These are phyloP conservation scores for Lentinula boryana DNA, from an alignment of 768 basidiomycete genomes.

Conservation along the genomic window DNA sequence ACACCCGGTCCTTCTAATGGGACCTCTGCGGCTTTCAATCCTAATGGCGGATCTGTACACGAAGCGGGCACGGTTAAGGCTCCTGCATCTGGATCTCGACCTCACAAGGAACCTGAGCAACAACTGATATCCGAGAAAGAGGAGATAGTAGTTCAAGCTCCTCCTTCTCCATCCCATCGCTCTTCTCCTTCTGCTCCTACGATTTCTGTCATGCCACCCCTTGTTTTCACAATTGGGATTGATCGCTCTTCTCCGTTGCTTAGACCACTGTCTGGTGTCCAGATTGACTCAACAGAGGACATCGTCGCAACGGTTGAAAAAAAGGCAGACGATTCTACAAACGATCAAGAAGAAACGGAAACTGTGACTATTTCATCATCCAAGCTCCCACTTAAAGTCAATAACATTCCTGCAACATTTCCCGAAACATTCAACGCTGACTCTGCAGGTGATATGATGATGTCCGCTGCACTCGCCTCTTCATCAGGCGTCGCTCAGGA, in stretches of 20 bases:
- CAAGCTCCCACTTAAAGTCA: not conserved
- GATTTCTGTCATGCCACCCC: not conserved
- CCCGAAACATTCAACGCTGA: not conserved
- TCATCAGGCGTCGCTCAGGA: too few relatives aligned
- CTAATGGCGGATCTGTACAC: not conserved
- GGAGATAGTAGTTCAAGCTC: too few relatives aligned
- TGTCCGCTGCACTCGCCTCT: too few relatives aligned
- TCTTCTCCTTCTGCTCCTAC: not conserved
- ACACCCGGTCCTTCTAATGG: not conserved
- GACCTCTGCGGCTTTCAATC: not conserved
- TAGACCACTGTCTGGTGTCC: not conserved
- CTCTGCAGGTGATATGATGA: not conserved
- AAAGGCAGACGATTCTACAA: not conserved
- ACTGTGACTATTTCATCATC: not conserved
- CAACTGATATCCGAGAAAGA: not conserved
- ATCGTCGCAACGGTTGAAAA: not conserved
- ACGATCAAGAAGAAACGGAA: not conserved
- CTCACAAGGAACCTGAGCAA: not conserved
- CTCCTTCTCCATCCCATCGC: not conserved
- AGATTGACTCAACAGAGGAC: not conserved
- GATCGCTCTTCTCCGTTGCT: too few relatives aligned
- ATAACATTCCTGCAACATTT: not conserved
- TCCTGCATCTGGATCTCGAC: not conserved
- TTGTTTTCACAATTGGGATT: too few relatives aligned
- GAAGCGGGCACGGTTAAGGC: not conserved